Evolutionary conservation across 2,329 filamentous ascomycete genomes (phyloP), one percentile per base, ranked within the genome.

Genomic region (Fusarium mundagurra): DNA sequence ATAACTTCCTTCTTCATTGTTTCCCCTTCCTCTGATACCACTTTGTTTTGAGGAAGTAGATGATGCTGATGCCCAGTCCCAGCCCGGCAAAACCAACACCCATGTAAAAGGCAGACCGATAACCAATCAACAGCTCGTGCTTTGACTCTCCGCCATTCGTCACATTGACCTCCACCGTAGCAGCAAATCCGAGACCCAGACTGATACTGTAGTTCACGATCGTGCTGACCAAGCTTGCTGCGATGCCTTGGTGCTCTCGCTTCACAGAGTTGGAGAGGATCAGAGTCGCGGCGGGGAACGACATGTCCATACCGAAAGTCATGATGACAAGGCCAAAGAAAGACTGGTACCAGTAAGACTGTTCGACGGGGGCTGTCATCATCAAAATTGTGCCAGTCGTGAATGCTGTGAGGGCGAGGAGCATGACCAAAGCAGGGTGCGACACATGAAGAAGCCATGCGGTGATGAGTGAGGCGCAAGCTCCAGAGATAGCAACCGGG

Each of bases 181-280:
- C 91, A 0, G 91, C 91, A 51, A 94, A 87, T 0, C 91, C 92
- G 0, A 94, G 84, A 0, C 89, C 90, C 6, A 93, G 80, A 3
- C 89, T 90, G 39, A 93, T 92, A 66, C 87, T 88, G 77, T 93
- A 94, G 80, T 94, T 93, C 69, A 93, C 88, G 17, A 92, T 84
- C 0, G 91, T 92, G 65, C 87, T 90, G 38, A 92, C 88, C 11
- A 93, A 79, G 24, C 86, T 89, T 16, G 84, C 85, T 1, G 82
- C 86, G 17, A 87, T 83, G 8, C 86, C 85, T 74, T 87, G 85
- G 63, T 88, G 82, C 47, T 84, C 80, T 62, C 82, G 83, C 18
- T 82, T 78, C 1, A 88, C 84, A 4, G 83, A 82, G 72, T 92
- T 87, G 36, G 86, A 89, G 14, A 93, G 82, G 36, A 92, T 86